Evolutionary conservation across 2,329 filamentous ascomycete species (phyloP).

Genomic region (Fusarium stilboides): DNA sequence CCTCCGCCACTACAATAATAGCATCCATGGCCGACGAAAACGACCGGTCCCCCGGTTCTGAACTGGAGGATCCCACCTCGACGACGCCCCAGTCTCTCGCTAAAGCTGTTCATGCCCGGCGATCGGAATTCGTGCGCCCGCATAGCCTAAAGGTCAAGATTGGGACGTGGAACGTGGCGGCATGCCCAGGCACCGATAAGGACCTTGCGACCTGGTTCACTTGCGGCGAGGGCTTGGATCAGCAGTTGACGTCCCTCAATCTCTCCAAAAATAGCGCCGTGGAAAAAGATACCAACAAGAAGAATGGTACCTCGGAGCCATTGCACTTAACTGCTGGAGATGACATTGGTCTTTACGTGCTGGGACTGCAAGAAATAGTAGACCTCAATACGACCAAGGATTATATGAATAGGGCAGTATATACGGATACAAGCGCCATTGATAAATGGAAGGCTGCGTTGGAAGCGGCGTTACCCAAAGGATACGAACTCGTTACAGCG

Average conservation of each 20-base stretch:
- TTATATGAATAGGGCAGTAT: constrained; percentile 77
- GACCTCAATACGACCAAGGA: constrained; percentile 86
- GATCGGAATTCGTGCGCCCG: constrained; percentile 83
- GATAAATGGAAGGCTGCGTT: constrained; percentile 87
- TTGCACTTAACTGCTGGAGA: constrained; percentile 69
- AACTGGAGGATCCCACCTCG: constrained; percentile 60
- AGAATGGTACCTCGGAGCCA: constrained; percentile 52
- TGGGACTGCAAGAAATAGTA: constrained; percentile 93
- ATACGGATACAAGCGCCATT: constrained; percentile 78
- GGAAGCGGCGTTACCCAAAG: constrained; percentile 79
- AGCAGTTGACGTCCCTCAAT: constrained; percentile 71
- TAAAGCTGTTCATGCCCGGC: constrained; percentile 78
- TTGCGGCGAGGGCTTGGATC: constrained; percentile 78
- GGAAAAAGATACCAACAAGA: constrained; percentile 53
- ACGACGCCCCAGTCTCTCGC: constrained; percentile 72
- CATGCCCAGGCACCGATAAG: constrained; percentile 85
- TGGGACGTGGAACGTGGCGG: constrained; percentile 95
- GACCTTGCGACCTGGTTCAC: constrained; percentile 94
- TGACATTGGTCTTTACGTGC: constrained; percentile 88
- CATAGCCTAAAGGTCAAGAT: constrained; percentile 87
- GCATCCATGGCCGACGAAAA: constrained; percentile 48
- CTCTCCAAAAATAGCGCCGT: constrained; percentile 59
- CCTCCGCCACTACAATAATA: constrained; percentile 45
- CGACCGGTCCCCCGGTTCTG: constrained; percentile 56
- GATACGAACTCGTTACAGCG: constrained; percentile 82